Percentiles rank a stretch among this genome's conserved stretches.
Evolutionary conservation across 1,284 basidiomycete genomes (phyloP).

Genomic region (Ganoderma multipileum): DNA sequence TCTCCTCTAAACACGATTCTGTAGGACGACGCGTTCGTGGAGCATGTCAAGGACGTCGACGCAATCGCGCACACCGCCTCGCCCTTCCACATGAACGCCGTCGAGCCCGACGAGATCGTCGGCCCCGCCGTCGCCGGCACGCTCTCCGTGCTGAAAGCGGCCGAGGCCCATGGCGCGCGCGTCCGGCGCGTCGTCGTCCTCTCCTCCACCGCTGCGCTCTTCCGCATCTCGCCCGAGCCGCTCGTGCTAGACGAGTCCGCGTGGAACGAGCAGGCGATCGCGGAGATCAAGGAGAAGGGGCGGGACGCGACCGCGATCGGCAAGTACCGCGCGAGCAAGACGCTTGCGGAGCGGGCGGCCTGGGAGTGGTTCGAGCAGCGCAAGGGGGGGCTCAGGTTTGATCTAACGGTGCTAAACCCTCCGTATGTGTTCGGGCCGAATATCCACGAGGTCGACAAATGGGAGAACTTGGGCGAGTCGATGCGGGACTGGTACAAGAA

Average conservation of each 20-base stretch:
- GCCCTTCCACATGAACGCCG: slow-evolving; percentile 46
- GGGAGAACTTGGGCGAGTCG: slow-evolving; percentile 61
- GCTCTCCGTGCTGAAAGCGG: slow-evolving; percentile 36
- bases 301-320: slow-evolving; percentile 46
- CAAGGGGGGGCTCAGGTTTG: slow-evolving; percentile 55
- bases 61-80: slow-evolving; percentile 54
- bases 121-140: slow-evolving; percentile 41
- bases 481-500: slow-evolving; percentile 42
- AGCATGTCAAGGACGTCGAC: slow-evolving; percentile 50
- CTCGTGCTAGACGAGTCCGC: slow-evolving; percentile 50
- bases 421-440: slow-evolving; percentile 55
- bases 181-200: slow-evolving; percentile 76
- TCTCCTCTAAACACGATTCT: neutral
- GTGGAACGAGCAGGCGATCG: slow-evolving; percentile 69
- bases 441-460: slow-evolving; percentile 56
- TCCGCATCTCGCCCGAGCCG: slow-evolving; percentile 37
- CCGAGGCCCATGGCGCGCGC: slow-evolving; percentile 41
- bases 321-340: slow-evolving; percentile 70
- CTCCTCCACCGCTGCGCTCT: slow-evolving; percentile 58
- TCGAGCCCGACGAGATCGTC: slow-evolving; percentile 46
- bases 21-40: slow-evolving; percentile 48
- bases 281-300: slow-evolving; percentile 59
- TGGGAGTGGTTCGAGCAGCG: slow-evolving; percentile 66
- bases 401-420: slow-evolving; percentile 63
- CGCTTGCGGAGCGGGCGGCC: slow-evolving; percentile 69